A percentile compares a stretch with the other conserved stretches of the same genome.
These are phyloP conservation scores for Stentor roeselii DNA, from an alignment of 73 alveolate genomes.

Conservation along the genomic window DNA sequence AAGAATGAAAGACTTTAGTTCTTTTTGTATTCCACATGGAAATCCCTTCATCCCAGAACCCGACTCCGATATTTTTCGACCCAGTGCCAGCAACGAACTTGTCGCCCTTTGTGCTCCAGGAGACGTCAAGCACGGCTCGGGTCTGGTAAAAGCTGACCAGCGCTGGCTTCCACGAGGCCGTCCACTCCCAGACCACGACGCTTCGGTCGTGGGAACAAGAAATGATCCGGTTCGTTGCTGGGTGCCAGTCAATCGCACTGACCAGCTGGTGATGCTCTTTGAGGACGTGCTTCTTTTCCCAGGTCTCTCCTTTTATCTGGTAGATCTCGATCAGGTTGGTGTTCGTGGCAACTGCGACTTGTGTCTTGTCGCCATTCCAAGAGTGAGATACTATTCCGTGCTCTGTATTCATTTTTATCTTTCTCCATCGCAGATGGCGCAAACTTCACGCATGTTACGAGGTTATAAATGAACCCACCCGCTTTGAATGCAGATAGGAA, in stretches of 20 bases:
- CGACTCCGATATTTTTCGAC: slow-evolving; percentile 47
- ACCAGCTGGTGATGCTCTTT: slow-evolving; percentile 60
- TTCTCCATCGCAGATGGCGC: no score
- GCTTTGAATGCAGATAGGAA: no score
- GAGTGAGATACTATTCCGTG: slow-evolving; percentile 9
- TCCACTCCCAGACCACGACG: slow-evolving; percentile 54
- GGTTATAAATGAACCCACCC: no score
- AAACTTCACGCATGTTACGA: no score
- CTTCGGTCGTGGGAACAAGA: slow-evolving; percentile 51
- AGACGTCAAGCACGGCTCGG: slow-evolving; percentile 53
- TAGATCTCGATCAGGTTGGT: slow-evolving; percentile 40
- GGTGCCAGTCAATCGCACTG: slow-evolving; percentile 64
- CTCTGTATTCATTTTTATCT: neutral
- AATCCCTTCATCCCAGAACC: slow-evolving; percentile 27
- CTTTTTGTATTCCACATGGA: slow-evolving; percentile 31
- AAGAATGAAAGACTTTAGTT: slow-evolving; percentile 44
- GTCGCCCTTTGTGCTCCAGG: slow-evolving; percentile 59
- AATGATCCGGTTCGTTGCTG: slow-evolving; percentile 34
- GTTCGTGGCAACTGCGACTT: slow-evolving; percentile 44
- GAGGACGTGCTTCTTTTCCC: slow-evolving; percentile 47
- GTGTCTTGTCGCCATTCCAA: slow-evolving; percentile 3
- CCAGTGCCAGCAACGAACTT: slow-evolving; percentile 59
- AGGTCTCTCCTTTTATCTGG: slow-evolving; percentile 39
- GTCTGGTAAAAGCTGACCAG: slow-evolving; percentile 48
- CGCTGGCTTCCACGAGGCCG: slow-evolving; percentile 31